Percentiles rank a stretch among this genome's conserved stretches.
phyloP scores from a whole-genome alignment of 192 early-diverging fungal species.

The Coemansia sp. region DNA sequence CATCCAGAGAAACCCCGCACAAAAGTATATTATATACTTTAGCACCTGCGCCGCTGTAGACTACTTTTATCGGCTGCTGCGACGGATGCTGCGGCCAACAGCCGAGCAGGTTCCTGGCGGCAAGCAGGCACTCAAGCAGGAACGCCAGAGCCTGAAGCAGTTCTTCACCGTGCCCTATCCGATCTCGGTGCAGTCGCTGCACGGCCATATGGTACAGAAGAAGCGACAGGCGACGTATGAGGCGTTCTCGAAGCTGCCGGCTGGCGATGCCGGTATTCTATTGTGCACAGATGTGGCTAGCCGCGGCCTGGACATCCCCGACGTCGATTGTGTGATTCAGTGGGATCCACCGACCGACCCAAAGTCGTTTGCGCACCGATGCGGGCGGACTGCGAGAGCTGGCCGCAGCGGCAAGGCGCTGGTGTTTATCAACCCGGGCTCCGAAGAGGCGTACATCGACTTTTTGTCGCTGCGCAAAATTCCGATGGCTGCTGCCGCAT shows the following conservation, averaged over 20 bases:
- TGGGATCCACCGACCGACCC: conserved; percentile 95
- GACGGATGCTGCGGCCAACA: conserved; percentile 26
- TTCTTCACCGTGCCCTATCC: conserved; percentile 8
- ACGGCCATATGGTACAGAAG: conserved; percentile 92
- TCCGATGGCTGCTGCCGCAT: conserved; percentile 57
- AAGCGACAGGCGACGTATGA: conserved; percentile 76
- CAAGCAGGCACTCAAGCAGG: conserved; percentile 19
- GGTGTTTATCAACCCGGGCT: conserved; percentile 73
- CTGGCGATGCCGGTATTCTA: conserved; percentile 67
- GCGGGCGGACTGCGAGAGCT: conserved; percentile 87
- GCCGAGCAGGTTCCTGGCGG: conserved; percentile 33
- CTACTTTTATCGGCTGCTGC: conserved; percentile 76
- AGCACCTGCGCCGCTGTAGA: conserved; percentile 95
- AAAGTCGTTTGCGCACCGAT: conserved; percentile 91
- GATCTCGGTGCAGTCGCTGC: conserved; percentile 61
- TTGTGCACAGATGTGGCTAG: conserved; percentile 95
- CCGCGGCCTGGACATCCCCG: conserved; percentile 91
- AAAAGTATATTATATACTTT: conserved; percentile 93
- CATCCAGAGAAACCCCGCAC: conserved; percentile 54
- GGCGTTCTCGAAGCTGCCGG: conserved; percentile 62
- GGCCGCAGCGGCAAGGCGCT: conserved; percentile 82
- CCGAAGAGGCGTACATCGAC: conserved; percentile 88
- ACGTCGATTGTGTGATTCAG: conserved; percentile 93
- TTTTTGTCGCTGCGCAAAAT: conserved; percentile 87
- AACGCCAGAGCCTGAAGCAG: conserved; percentile 16